Base-by-base conservation (phyloP, 108 stramenopile species). In the Ochromonas danica region DNA sequence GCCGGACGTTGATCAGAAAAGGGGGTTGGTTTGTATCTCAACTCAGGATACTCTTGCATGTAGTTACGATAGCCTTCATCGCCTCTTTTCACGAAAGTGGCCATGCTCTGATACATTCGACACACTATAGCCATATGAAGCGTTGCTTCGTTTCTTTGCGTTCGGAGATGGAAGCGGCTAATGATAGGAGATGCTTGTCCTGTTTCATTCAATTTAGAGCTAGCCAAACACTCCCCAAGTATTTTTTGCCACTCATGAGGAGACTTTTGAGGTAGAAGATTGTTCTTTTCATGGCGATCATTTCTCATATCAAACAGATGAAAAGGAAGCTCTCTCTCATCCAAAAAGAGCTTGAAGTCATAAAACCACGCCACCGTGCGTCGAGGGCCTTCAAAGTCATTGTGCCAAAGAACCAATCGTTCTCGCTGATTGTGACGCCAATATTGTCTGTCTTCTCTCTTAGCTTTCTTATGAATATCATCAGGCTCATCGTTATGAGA, bases 321-420 rank as follows among this genome's bases (percentile, higher is more conserved):
- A 28, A 67, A 36, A 10, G 63, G 63, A 3, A 67, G 10, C 6
- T 67, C 63, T 6, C 25, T 67, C 25, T 67, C 63, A 33, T 67
- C 63, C 30, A 67, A 33, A 67, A 67, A 35, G 3, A 67, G 33
- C 35, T 67, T 67, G 31, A 31, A 67, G 25, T 36, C 63, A 10
- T 22, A 67, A 36, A 36, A 6, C 63, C 27, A 28, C 3, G 33
- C 63, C 17, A 25, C 63, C 17, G 63, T 67, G 3, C 63, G 17
- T 14, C 63, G 63, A 67, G 63, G 63, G 25, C 63, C 35, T 36
- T 67, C 63, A 36, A 31, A 67, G 25, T 67, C 63, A 28, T 28
- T 36, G 25, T 67, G 63, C 63, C 63, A 67, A 67, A 67, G 31
- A 28, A 33, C 6, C 17, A 67, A 22, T 35, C 63, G 63, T 25